These are phyloP conservation scores for Emiliania huxleyi DNA, from an alignment of 78 protist species.

Conservation along the genomic window DNA sequence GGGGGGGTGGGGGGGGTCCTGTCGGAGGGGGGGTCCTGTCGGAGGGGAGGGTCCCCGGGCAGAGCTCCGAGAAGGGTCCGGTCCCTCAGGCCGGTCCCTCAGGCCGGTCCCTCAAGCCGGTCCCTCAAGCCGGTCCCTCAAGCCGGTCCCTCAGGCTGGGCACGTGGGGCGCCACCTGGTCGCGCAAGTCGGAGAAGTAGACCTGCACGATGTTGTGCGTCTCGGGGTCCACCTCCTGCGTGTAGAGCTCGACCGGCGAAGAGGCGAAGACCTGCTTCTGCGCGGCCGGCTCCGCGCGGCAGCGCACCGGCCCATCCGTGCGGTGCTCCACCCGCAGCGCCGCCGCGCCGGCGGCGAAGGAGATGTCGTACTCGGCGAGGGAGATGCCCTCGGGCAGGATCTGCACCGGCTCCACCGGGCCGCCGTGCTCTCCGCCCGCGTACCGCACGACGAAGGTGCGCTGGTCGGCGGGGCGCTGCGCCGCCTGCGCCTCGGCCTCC, in stretches of 20 bases:
- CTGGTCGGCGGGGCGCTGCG: too few relatives aligned
- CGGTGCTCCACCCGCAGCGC: conserved; percentile 6
- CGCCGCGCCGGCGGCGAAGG: neutral
- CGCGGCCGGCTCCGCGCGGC: conserved; percentile 18
- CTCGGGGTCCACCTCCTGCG: neutral
- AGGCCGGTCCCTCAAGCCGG: too few relatives aligned
- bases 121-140: too few relatives aligned
- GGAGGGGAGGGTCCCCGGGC: too few relatives aligned
- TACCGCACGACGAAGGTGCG: neutral
- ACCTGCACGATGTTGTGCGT: conserved; percentile 24
- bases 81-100: too few relatives aligned
- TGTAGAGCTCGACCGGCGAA: conserved; percentile 15
- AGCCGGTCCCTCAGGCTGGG: conserved; percentile 2
- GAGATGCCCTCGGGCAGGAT: neutral
- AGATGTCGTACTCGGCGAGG: conserved; percentile 17
- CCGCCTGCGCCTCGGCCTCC: neutral
- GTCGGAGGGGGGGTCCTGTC: too few relatives aligned
- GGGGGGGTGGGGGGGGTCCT: too few relatives aligned
- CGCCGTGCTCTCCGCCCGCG: neutral
- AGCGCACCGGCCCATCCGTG: neutral
- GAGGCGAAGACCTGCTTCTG: neutral
- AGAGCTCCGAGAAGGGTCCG: too few relatives aligned
- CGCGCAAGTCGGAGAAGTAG: neutral
- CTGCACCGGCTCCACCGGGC: conserved; percentile 4
- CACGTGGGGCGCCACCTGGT: neutral